Base-by-base conservation (phyloP, 2,329 filamentous ascomycete genomes). In the Aaosphaeria arxii region DNA sequence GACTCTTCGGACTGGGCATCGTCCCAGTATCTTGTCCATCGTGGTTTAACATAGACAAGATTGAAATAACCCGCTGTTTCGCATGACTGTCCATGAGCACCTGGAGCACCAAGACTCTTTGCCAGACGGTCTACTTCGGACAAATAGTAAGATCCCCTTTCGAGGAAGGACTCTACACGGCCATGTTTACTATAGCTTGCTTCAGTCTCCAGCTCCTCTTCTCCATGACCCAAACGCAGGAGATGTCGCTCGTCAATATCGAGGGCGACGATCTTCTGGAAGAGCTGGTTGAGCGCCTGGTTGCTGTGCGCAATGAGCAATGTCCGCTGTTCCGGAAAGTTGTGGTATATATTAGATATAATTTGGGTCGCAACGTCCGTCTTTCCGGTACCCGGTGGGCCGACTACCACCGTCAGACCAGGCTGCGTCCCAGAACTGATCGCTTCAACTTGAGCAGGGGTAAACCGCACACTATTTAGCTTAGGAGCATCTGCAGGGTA, bases 301-400 rank as follows among this genome's bases (percentile, higher is more conserved):
- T 99, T 99, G 71, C 92, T 97, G 70, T 99, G 94, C 4, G 94
- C 94, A 54, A 99, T 84, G 38, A 99, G 82, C 13, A 99, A 76
- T 0, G 94, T 99, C 59, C 90, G 87, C 70, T 99, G 91, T 54
- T 86, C 79, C 6, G 94, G 91, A 67, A 96, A 99, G 72, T 97
- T 96, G 76, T 97, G 92, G 66, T 99, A 99, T 59, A 99, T 88
- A 69, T 97, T 96, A 75, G 89, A 96, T 73, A 99, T 99, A 67
- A 97, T 95, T 70, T 99, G 94, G 4, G 92, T 96, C 42, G 91
- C 91, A 45, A 99, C 94, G 71, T 99, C 94, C n/a, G 94, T 99
- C 76, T 99, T 99, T 53, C 95, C 94, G 5, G 94, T 99, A 46
- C 94, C 94, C 6, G 94, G 94, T 46, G 94, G 94, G 1, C 94